phyloP scores from a whole-genome alignment of 176 grass and related monocot genomes.

The Juncus inflexus region DNA sequence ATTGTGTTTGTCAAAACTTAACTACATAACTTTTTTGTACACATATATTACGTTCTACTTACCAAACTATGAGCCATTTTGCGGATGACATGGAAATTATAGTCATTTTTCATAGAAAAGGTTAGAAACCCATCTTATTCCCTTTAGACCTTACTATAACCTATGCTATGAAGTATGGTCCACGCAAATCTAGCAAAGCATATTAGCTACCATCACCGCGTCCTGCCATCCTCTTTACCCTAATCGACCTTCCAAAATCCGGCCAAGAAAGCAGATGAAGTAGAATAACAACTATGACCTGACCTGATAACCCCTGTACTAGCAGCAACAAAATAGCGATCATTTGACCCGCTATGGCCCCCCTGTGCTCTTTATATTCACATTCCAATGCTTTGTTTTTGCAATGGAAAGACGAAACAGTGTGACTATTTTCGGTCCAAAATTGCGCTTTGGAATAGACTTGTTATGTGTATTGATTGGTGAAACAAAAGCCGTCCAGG shows the following conservation, averaged over 20 bases:
- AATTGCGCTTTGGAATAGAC: background rate
- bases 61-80: no score
- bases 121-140: background rate
- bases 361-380: conserved; percentile 25
- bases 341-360: background rate
- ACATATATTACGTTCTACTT: no score
- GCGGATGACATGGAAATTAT: no score
- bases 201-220: conserved; percentile 26
- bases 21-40: no score
- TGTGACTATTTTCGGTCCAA: background rate
- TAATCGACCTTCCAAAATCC: conserved; percentile 18
- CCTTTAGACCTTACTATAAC: background rate
- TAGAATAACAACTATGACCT: background rate
- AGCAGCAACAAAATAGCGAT: conserved; percentile 5
- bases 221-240: conserved; percentile 18
- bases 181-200: conserved; percentile 37
- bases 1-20: no score
- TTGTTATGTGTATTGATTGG: conserved; percentile 23
- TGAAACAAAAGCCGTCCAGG: conserved; percentile 31
- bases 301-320: no score
- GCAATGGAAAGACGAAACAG: conserved; percentile 35
- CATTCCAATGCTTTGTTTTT: conserved; percentile 27
- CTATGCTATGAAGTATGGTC: background rate
- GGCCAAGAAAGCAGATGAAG: conserved; percentile 24
- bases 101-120: no score